Evolutionary conservation across 441 rosid genomes (phyloP), one percentile per base, ranked within the genome.

Genomic region (Adansonia madagascariensis): DNA sequence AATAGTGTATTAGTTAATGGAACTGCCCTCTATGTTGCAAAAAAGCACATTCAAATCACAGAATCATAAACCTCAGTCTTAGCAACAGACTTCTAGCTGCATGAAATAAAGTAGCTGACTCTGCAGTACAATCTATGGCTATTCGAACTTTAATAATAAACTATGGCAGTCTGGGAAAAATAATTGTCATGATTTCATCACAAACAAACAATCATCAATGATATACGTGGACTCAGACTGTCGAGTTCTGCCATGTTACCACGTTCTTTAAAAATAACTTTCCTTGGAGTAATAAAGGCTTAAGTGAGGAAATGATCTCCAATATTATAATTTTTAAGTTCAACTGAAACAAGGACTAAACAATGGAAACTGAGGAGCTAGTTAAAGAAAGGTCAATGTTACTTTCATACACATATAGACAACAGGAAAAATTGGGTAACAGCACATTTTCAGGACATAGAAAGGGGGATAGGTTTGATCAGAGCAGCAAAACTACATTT

Each of bases 401-500:
- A 55, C 55, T 55, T 39, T 3, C 47, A 41, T 3, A 20, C 41
- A 73, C 7, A 43, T 5, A n/a, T 18, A 8, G 24, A 43, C 22
- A 59, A 41, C 8, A 41, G 4, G 43, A 31, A 74, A 44, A 47
- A 43, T 27, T 8, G 8, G 52, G 27, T 24, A 74, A 24, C 10
- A 74, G 8, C 27, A 73, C 14, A 1, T 46, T 24, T 22, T 52
- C 60, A 39, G 11, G 7, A 43, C 18, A 75, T 35, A 24, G 31
- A 66, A 31, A 44, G 17, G 11, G 68, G 31, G 14, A 64, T 46
- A 59, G 17, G 6, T 18, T 31, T 62, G 50, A 74, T 57, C 6
- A 46, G 17, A 80, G 49, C 50, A 61, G 66, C 11, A 20, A 74
- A 62, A 18, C 6, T 57, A 74, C 56, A 22, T 12, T 43, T 11